These are phyloP conservation scores for Leucocoprinus leucothites DNA, from an alignment of 768 basidiomycete species.

Conservation along the genomic window DNA sequence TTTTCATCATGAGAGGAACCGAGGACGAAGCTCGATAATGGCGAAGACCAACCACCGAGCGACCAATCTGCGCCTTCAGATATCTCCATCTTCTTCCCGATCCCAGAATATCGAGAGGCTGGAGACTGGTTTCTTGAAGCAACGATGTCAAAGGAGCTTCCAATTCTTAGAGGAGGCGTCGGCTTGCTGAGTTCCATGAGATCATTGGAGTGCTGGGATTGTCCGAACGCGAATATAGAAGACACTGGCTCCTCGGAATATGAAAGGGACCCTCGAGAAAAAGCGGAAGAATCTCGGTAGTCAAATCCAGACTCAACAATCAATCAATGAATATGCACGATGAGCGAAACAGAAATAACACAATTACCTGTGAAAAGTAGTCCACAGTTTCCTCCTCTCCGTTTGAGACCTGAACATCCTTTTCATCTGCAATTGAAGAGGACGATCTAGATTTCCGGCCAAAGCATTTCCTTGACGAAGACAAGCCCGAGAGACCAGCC, in stretches of 20 bases:
- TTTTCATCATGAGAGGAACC: too few relatives aligned
- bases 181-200: too few relatives aligned
- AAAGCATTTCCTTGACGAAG: constrained; percentile 4
- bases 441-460: background rate
- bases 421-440: background rate
- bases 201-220: background rate
- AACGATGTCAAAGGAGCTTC: too few relatives aligned
- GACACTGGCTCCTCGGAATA: background rate
- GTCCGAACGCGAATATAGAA: background rate
- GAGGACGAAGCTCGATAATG: background rate
- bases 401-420: background rate
- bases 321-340: background rate
- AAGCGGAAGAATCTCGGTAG: too few relatives aligned
- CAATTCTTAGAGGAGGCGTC: too few relatives aligned
- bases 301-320: background rate
- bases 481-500: constrained; percentile 39
- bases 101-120: background rate
- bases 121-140: too few relatives aligned
- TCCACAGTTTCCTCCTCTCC: background rate
- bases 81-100: background rate
- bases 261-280: too few relatives aligned
- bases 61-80: background rate
- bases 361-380: background rate
- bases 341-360: background rate
- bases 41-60: background rate